phyloP scores from a whole-genome alignment of 1,139 yeast genomes.

The Meyerozyma smithsonii region DNA sequence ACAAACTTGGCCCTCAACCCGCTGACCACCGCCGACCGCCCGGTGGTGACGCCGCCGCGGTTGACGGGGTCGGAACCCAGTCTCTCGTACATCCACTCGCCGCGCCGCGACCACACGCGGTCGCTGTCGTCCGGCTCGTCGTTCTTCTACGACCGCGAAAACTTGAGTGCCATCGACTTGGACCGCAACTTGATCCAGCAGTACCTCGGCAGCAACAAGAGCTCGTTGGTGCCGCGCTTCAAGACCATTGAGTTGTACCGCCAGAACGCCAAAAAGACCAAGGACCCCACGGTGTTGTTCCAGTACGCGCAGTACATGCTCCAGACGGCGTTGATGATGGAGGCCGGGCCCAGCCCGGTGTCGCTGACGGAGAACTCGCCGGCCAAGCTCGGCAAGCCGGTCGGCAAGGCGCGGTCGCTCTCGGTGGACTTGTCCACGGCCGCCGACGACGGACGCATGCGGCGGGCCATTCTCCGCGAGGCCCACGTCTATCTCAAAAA shows the following conservation, averaged over 20 bases:
- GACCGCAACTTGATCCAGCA: constrained; percentile 41
- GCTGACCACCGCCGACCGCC: constrained; percentile 1
- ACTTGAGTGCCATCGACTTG: constrained; percentile 34
- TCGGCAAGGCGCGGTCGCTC: constrained; percentile 14
- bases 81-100: constrained; percentile 13
- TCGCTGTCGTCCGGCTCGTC: constrained; percentile 40
- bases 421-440: constrained; percentile 6
- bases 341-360: constrained; percentile 11
- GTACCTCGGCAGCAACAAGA: constrained; percentile 50
- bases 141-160: constrained; percentile 34
- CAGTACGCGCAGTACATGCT: constrained; percentile 90
- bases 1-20: constrained; percentile 29
- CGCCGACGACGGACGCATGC: constrained; percentile 29
- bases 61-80: constrained; percentile 30
- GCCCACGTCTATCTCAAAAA: constrained; percentile 67
- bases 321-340: constrained; percentile 71
- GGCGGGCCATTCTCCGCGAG: constrained; percentile 62
- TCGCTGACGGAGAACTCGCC: constrained; percentile 9
- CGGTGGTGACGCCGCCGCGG: neutral
- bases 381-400: too few relatives aligned
- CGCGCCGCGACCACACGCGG: constrained; percentile 27
- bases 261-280: constrained; percentile 76
- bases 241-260: constrained; percentile 86
- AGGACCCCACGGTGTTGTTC: constrained; percentile 80
- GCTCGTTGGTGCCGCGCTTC: constrained; percentile 66